Evolutionary conservation across 352 stramenopile species (phyloP).

Genomic region (Phytophthora hibernalis): DNA sequence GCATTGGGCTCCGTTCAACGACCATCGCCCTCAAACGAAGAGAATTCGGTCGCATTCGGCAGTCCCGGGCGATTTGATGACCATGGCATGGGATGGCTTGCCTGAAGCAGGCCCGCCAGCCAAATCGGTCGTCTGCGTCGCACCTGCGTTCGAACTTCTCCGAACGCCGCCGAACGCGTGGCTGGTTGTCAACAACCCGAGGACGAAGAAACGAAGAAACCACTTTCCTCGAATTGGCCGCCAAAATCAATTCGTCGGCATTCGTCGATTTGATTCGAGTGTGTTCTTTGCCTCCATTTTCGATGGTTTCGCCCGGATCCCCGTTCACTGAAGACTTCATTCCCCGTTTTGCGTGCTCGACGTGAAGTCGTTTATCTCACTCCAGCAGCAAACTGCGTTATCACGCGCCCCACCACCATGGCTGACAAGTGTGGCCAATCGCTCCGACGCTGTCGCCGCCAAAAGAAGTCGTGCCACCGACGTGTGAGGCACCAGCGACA

Average conservation of each 20-base stretch:
- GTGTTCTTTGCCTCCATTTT: slow-evolving; percentile 28
- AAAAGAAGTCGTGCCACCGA: slow-evolving; percentile 21
- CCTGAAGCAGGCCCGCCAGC: neutral
- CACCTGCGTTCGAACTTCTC: neutral
- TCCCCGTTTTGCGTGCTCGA: slow-evolving; percentile 34
- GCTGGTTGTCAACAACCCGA: neutral
- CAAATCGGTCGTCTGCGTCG: neutral
- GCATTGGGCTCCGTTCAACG: neutral
- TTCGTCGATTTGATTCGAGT: slow-evolving; percentile 27
- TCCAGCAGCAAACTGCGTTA: too few species aligned
- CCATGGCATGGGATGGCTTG: neutral
- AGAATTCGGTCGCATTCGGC: neutral
- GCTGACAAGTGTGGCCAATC: slow-evolving; percentile 18
- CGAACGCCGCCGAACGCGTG: neutral
- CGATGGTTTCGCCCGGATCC: neutral
- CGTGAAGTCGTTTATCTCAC: neutral
- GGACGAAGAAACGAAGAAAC: neutral
- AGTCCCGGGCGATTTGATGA: neutral
- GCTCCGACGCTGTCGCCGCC: slow-evolving; percentile 20
- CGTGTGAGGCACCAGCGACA: slow-evolving; percentile 11
- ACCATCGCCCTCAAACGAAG: neutral
- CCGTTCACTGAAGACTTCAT: slow-evolving; percentile 8
- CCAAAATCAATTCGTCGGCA: slow-evolving; percentile 14
- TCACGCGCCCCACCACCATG: slow-evolving; percentile 9
- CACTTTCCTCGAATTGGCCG: neutral